phyloP scores from a whole-genome alignment of 2,329 filamentous ascomycete species.

The Penicillium thymicola region DNA sequence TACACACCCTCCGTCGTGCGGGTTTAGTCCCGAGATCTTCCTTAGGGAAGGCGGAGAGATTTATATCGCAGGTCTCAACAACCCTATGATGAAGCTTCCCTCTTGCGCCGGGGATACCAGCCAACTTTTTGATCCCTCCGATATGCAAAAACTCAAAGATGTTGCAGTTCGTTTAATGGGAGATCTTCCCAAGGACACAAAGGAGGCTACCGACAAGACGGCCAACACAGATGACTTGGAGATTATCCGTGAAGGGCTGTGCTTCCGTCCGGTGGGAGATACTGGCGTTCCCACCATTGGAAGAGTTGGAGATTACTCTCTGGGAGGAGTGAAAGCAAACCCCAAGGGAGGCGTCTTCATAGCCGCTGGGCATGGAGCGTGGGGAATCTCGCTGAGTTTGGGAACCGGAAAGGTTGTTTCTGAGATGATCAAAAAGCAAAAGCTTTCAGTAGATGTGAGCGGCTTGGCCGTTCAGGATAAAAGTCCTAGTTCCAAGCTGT shows the following conservation, averaged over 20 bases:
- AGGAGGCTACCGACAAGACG: conserved; percentile 19
- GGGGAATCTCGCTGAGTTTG: conserved; percentile 64
- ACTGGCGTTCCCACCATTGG: conserved; percentile 63
- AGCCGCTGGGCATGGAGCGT: conserved; percentile 70
- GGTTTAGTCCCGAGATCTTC: conserved; percentile 70
- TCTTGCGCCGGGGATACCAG: conserved; percentile 44
- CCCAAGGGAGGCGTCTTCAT: conserved; percentile 62
- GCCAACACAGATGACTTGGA: conserved; percentile 54
- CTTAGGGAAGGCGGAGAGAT: conserved; percentile 64
- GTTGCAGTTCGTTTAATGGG: conserved; percentile 37
- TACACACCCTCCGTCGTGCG: conserved; percentile 48
- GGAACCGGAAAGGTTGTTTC: conserved; percentile 70
- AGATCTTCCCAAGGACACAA: conserved; percentile 14
- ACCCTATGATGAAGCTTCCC: conserved; percentile 59
- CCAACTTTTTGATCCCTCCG: conserved; percentile 41
- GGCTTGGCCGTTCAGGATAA: conserved; percentile 41
- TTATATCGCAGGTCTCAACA: conserved; percentile 72
- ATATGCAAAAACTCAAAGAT: conserved; percentile 34
- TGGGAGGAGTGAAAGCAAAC: conserved; percentile 49
- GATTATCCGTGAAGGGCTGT: conserved; percentile 63
- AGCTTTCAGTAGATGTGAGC: conserved; percentile 59
- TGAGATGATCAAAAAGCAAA: conserved; percentile 63
- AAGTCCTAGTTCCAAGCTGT: background rate
- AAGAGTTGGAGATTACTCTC: conserved; percentile 53
- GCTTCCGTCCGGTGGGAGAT: conserved; percentile 68